Conservation (phyloP, 352 stramenopile species). For the Phytopythium sindhum region DNA sequence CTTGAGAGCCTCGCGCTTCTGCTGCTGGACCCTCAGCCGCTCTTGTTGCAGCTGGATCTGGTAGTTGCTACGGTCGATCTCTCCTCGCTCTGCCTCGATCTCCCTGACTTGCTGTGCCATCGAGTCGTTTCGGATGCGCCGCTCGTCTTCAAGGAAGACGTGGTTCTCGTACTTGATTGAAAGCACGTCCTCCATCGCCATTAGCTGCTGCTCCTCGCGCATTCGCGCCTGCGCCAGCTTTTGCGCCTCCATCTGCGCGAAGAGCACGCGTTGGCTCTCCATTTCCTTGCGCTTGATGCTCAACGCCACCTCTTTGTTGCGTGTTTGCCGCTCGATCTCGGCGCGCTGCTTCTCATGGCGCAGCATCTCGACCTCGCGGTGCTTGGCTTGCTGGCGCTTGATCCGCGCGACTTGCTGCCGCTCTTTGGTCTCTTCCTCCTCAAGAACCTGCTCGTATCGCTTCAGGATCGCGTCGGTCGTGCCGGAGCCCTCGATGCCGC, state of each 20-base stretch:
- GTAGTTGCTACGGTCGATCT: constrained; percentile 33
- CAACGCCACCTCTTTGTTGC: constrained; percentile 28
- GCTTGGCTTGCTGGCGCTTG: constrained; percentile 18
- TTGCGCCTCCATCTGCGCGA: constrained; percentile 57
- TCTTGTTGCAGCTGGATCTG: constrained; percentile 49
- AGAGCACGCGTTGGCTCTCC: constrained; percentile 46
- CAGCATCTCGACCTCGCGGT: constrained; percentile 27
- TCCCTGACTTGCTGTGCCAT: constrained; percentile 42
- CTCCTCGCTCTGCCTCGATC: constrained; percentile 43
- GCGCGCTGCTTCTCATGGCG: constrained; percentile 29
- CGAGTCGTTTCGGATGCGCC: constrained; percentile 27
- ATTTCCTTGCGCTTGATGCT: constrained; percentile 44
- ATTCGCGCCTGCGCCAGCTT: constrained; percentile 33
- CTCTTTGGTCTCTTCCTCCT: constrained; percentile 23
- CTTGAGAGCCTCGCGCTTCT: constrained; percentile 56
- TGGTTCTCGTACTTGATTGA: constrained; percentile 48
- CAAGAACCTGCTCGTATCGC: constrained; percentile 38
- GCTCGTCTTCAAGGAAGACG: constrained; percentile 23
- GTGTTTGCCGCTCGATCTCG: constrained; percentile 29
- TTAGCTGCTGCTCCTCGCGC: constrained; percentile 43
- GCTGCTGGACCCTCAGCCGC: constrained; percentile 40
- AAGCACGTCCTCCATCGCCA: constrained; percentile 51
- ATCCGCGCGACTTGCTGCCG: background rate
- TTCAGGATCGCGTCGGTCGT: constrained; percentile 36
- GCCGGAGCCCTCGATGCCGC: constrained; percentile 56